A percentile compares a stretch with the other conserved stretches of the same genome.
Conservation (phyloP, 345 rosid genomes). For the Eucalyptus sp. region DNA sequence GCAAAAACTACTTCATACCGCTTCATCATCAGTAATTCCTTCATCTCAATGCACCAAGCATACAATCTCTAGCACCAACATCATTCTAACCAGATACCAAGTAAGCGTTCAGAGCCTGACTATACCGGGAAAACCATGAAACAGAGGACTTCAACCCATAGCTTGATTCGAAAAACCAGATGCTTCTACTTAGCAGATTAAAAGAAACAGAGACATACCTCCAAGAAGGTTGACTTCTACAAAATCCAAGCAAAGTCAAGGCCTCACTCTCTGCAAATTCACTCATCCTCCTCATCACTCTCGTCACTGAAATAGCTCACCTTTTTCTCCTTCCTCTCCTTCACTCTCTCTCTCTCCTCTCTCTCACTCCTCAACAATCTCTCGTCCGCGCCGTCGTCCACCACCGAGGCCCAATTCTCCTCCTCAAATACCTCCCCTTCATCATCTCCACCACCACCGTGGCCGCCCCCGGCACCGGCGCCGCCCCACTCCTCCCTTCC, state of each 20-base stretch:
- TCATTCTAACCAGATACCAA: background rate
- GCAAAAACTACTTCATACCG: background rate
- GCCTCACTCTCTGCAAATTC: background rate
- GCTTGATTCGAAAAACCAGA: background rate
- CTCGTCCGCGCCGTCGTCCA: conserved; percentile 70
- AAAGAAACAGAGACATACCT: background rate
- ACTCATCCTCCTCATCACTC: conserved; percentile 59
- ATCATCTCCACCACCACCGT: background rate
- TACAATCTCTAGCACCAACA: background rate
- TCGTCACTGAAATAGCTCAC: conserved; percentile 90
- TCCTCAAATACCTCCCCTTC: conserved; percentile 44
- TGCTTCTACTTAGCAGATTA: background rate
- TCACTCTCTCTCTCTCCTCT: conserved; percentile 15
- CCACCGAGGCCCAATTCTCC: conserved; percentile 95
- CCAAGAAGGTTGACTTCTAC: background rate
- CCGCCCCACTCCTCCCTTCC: conserved; percentile 16
- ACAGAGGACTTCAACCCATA: background rate
- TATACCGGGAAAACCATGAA: background rate
- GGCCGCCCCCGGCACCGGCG: background rate
- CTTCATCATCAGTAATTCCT: background rate
- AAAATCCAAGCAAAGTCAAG: background rate
- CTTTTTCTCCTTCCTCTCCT: conserved; percentile 44
- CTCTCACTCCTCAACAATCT: conserved; percentile 37
- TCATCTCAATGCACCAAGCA: background rate
- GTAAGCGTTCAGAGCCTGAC: background rate